Evolutionary conservation across 2,329 filamentous ascomycete genomes (phyloP).

Genomic region (Dactylellina haptotyla): DNA sequence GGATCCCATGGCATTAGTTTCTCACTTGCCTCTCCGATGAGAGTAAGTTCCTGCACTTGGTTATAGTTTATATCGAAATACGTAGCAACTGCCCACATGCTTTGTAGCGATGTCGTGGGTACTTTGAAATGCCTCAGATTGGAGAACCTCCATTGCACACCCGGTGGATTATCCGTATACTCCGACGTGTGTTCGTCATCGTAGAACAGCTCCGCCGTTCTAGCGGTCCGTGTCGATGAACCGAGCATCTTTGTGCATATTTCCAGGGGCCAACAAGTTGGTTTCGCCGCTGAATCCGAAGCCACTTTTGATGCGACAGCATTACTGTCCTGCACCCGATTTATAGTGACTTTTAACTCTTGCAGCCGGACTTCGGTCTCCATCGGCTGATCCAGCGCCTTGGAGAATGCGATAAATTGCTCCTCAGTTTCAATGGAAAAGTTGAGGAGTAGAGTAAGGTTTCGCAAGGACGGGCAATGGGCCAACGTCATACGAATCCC

Average conservation of each 20-base stretch:
- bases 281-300: neutral
- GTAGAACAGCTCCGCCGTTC: neutral
- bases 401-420: neutral
- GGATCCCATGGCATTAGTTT: neutral
- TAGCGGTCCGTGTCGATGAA: neutral
- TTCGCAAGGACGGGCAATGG: neutral
- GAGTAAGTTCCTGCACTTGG: neutral
- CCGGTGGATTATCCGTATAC: neutral
- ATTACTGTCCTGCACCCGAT: neutral
- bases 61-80: neutral
- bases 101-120: neutral
- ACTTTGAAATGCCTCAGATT: slow-evolving; percentile 1
- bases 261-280: neutral
- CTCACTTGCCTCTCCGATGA: neutral
- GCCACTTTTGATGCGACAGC: neutral
- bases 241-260: neutral
- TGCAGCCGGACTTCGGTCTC: neutral
- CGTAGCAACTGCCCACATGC: neutral
- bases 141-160: neutral
- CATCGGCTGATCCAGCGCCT: neutral
- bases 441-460: neutral
- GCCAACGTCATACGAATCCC: slow-evolving; percentile 1
- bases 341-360: slow-evolving; percentile 6
- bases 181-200: neutral
- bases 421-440: neutral